Evolutionary conservation across 306 rosid species (phyloP), one percentile per base, ranked within the genome.

Genomic region (Astragalus membranaceus): DNA sequence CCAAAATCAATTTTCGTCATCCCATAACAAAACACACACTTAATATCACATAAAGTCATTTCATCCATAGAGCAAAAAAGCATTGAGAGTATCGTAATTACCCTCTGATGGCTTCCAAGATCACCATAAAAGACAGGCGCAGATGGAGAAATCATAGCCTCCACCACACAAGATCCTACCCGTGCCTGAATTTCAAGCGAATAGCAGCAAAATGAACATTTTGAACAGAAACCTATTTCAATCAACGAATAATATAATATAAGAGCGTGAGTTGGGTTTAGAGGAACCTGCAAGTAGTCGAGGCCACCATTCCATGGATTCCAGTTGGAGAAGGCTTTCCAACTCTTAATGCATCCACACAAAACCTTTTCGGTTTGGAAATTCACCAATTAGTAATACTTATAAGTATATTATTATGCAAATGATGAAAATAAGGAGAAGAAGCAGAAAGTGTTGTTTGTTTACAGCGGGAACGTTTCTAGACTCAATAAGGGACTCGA

Each of bases 51-150:
- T 11, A 12, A 48, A 13, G 14, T 23, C 11, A 72, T 49, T 1
- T 43, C 41, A 74, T 63, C 43, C 43, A 43, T 1, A 36, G 41
- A 23, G 13, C 5, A 33, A 73, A 73, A 33, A 58, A 58, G 12
- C 48, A 75, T 11, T 36, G 30, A 39, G 13, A 42, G 41, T 71
- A 82, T 8, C 36, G 43, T 33, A 56, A 61, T 47, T 81, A 94
- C 99, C 92, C 99, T 87, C 78, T 89, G 88, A 15, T 91, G 97
- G 80, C 92, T 87, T 80, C 92, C 90, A 70, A 95, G 85, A 81
- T 94, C 91, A 10, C 99, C 97, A 12, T 94, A 87, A 81, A 91
- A 95, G 4, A 89, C 83, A 0, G 92, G 89, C 1, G 96, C 95
- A 0, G 92, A 84, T 66, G 70, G 79, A 58, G 97, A 86, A 0